These are phyloP conservation scores for Fusarium virguliforme DNA, from an alignment of 2,329 filamentous ascomycete genomes.

Conservation along the genomic window DNA sequence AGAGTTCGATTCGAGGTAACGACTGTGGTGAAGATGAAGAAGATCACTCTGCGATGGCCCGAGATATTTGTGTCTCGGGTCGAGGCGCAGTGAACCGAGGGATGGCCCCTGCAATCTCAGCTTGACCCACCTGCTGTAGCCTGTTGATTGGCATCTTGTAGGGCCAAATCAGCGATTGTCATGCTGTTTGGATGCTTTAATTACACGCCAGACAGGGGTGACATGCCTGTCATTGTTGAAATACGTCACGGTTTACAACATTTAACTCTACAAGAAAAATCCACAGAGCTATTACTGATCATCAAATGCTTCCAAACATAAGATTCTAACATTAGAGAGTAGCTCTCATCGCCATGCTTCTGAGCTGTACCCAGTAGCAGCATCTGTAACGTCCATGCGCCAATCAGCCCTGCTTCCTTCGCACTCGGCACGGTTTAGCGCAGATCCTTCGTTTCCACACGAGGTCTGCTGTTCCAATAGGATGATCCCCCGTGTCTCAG, in stretches of 20 bases:
- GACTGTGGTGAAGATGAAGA: conserved; percentile 9
- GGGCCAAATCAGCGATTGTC: not conserved
- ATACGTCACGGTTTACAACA: not conserved
- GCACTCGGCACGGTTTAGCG: not conserved
- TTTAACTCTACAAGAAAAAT: not conserved
- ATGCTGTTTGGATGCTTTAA: conserved; percentile 1
- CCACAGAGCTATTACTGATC: not conserved
- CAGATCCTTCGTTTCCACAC: conserved; percentile 1
- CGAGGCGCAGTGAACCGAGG: not conserved
- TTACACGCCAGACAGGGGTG: not conserved
- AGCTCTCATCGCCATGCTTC: not conserved
- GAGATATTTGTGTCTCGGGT: conserved; percentile 5
- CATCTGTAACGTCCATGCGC: conserved; percentile 8
- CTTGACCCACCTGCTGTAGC: not conserved
- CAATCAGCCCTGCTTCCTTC: not conserved
- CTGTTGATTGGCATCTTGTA: not conserved
- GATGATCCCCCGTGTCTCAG: not conserved
- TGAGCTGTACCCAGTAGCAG: not conserved
- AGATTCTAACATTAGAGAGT: not conserved
- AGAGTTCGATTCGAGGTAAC: not conserved
- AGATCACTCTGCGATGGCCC: not conserved
- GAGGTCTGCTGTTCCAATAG: not conserved
- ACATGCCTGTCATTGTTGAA: not conserved
- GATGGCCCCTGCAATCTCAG: not conserved
- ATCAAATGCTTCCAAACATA: not conserved